phyloP scores from a whole-genome alignment of 805 yeast species.

The Wickerhamomyces ciferrii region DNA sequence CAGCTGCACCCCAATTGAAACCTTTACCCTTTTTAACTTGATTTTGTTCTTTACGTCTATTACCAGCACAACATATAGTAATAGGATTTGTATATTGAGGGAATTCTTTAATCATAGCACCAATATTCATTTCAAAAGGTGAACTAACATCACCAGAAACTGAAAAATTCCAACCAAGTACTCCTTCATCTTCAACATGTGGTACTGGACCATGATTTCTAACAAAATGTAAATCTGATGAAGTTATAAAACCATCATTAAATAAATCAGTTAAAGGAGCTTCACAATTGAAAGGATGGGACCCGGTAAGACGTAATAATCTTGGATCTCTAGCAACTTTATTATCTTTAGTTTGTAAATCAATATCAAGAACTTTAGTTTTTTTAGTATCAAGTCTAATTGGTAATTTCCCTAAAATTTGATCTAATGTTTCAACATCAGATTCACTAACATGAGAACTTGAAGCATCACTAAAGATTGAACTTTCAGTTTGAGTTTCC shows the following conservation, averaged over 20 bases:
- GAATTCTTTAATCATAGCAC: constrained; percentile 19
- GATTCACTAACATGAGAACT: not conserved
- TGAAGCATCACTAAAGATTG: not conserved
- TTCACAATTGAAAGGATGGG: constrained; percentile 30
- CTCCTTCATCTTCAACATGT: constrained; percentile 12
- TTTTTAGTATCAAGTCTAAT: constrained; percentile 6
- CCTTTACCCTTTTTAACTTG: constrained; percentile 28
- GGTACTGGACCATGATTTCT: constrained; percentile 32
- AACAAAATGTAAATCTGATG: constrained; percentile 27
- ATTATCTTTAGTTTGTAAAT: constrained; percentile 23
- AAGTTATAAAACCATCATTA: constrained; percentile 27
- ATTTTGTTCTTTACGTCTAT: constrained; percentile 30
- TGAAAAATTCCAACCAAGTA: constrained; percentile 23
- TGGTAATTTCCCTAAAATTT: not conserved
- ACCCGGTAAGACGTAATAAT: constrained; percentile 25
- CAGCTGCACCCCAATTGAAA: constrained; percentile 32
- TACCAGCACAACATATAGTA: constrained; percentile 31
- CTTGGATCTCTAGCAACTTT: constrained; percentile 26
- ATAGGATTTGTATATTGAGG: constrained; percentile 28
- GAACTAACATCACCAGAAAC: constrained; percentile 26
- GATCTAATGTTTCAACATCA: not conserved
- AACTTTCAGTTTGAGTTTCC: not conserved
- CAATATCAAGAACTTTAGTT: constrained; percentile 17
- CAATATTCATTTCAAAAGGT: constrained; percentile 20
- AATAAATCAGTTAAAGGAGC: constrained; percentile 24